phyloP scores from a whole-genome alignment of 306 rosid species.

The Vigna nakashimae region DNA sequence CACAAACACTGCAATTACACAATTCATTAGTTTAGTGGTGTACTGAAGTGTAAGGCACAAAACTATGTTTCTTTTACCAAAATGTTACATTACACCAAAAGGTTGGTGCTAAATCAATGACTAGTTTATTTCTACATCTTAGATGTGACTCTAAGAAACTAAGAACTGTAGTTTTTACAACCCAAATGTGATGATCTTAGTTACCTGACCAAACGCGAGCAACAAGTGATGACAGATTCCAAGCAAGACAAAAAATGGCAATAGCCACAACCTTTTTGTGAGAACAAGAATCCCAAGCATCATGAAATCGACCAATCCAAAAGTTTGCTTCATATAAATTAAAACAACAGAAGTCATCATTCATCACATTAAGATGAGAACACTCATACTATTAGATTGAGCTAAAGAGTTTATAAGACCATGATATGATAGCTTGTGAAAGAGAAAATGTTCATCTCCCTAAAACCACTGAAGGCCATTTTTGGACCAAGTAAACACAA shows the following conservation, averaged over 20 bases:
- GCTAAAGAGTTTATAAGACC: background rate
- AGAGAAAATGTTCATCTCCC: background rate
- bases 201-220: conserved; percentile 90
- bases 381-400: background rate
- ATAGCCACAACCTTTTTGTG: conserved; percentile 67
- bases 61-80: background rate
- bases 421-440: background rate
- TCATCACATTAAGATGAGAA: background rate
- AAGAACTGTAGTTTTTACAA: too few relatives aligned
- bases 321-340: conserved; percentile 54
- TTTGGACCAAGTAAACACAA: too few relatives aligned
- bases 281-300: conserved; percentile 78
- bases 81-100: background rate
- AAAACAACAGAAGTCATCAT: background rate
- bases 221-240: conserved; percentile 72
- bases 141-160: too few relatives aligned
- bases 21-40: background rate
- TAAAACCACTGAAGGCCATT: background rate
- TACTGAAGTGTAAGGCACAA: background rate
- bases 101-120: too few relatives aligned
- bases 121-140: too few relatives aligned
- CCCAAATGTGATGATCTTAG: background rate
- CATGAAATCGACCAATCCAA: conserved; percentile 66
- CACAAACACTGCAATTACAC: conserved; percentile 68
- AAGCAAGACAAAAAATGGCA: conserved; percentile 57